Percentiles rank a stretch among this genome's conserved stretches.
Conservation (phyloP, 208 protist genomes). For the Strigomonas culicis region DNA sequence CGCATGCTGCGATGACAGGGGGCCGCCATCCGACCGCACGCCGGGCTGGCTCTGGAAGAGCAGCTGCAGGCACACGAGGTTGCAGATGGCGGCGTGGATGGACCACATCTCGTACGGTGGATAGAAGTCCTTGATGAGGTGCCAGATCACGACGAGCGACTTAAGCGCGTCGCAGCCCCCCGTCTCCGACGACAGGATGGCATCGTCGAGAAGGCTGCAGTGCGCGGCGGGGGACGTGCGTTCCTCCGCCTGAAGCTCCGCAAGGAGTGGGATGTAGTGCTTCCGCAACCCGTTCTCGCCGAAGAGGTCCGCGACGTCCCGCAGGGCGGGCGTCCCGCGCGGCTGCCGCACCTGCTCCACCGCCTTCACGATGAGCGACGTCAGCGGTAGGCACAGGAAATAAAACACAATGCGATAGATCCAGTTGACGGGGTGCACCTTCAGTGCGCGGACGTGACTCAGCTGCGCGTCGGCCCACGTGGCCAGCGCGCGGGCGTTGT, state of each 20-base stretch:
- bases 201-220: neutral
- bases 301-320: slow-evolving; percentile 15
- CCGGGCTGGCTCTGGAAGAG: slow-evolving; percentile 18
- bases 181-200: neutral
- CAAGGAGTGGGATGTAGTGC: slow-evolving; percentile 14
- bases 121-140: slow-evolving; percentile 69
- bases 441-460: slow-evolving; percentile 17
- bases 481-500: slow-evolving; percentile 19
- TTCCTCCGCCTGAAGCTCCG: neutral
- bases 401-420: slow-evolving; percentile 67
- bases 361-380: neutral
- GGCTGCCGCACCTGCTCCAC: neutral
- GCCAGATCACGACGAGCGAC: slow-evolving; percentile 40
- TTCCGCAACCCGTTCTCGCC: slow-evolving; percentile 9
- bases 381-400: slow-evolving; percentile 55
- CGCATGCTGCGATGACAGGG: slow-evolving; percentile 17
- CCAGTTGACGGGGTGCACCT: slow-evolving; percentile 62
- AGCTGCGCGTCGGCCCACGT: slow-evolving; percentile 43
- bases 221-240: neutral
- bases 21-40: neutral
- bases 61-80: slow-evolving; percentile 49
- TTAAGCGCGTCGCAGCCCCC: slow-evolving; percentile 54
- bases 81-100: slow-evolving; percentile 62
- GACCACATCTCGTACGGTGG: slow-evolving; percentile 77
- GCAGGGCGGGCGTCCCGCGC: neutral